Evolutionary conservation across 2,329 filamentous ascomycete species (phyloP).

Genomic region (Colletotrichum sp.): DNA sequence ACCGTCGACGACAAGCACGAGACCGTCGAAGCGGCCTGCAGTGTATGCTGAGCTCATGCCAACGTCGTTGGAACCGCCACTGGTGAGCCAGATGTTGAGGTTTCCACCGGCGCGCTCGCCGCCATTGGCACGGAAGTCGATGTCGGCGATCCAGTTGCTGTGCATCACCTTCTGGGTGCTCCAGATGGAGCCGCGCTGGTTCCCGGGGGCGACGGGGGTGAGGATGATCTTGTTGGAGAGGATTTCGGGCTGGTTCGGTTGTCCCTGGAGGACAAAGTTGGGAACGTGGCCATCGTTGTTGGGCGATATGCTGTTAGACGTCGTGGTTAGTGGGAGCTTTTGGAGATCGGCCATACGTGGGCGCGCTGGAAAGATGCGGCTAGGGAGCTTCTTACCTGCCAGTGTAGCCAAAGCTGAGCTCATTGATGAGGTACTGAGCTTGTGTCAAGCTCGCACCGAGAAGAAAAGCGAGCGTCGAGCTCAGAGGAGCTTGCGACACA

Average conservation of each 20-base stretch:
- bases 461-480: slow-evolving; percentile 42
- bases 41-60: slow-evolving; percentile 84
- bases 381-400: slow-evolving; percentile 54
- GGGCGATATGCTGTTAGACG: slow-evolving; percentile 14
- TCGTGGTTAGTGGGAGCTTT: neutral
- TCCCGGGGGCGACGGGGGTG: slow-evolving; percentile 86
- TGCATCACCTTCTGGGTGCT: slow-evolving; percentile 66
- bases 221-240: slow-evolving; percentile 92
- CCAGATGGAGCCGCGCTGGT: slow-evolving; percentile 86
- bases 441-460: slow-evolving; percentile 55
- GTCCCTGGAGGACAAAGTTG: slow-evolving; percentile 60
- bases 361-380: neutral
- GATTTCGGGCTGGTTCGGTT: slow-evolving; percentile 63
- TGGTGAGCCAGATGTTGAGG: slow-evolving; percentile 90
- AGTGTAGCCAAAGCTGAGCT: slow-evolving; percentile 79
- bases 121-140: slow-evolving; percentile 88
- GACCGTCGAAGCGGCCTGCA: slow-evolving; percentile 84
- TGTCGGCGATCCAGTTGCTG: slow-evolving; percentile 79
- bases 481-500: slow-evolving; percentile 25
- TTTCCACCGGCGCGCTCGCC: slow-evolving; percentile 87
- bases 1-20: slow-evolving; percentile 85
- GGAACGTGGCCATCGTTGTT: slow-evolving; percentile 42
- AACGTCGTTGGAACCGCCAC: slow-evolving; percentile 68
- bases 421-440: slow-evolving; percentile 72
- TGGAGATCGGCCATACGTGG: neutral